These are phyloP conservation scores for Amaranthus cruentus DNA, from an alignment of 148 eudicot species.

Conservation along the genomic window DNA sequence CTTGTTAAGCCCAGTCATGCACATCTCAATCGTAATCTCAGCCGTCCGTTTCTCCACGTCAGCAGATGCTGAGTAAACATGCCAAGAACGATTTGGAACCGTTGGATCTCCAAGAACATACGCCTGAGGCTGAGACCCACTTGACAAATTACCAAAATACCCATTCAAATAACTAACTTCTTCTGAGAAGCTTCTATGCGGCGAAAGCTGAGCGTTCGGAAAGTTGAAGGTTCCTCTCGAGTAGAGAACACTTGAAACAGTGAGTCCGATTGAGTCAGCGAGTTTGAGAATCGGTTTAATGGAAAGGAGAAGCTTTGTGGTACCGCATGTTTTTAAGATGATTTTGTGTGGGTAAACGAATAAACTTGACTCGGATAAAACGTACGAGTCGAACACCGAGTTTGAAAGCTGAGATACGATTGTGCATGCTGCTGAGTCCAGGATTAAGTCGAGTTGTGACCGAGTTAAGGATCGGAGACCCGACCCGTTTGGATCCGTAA, in stretches of 20 bases:
- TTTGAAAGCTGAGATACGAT: conserved; percentile 48
- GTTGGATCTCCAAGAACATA: conserved; percentile 44
- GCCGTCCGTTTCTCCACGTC: conserved; percentile 13
- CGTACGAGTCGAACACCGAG: conserved; percentile 56
- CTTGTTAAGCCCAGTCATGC: conserved; percentile 46
- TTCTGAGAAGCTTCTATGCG: conserved; percentile 58
- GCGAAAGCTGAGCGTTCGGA: conserved; percentile 46
- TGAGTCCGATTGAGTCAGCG: conserved; percentile 39
- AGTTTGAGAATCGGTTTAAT: conserved; percentile 47
- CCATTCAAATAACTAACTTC: conserved; percentile 44
- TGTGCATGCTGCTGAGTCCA: conserved; percentile 49
- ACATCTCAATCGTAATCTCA: conserved; percentile 34
- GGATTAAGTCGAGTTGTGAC: conserved; percentile 39
- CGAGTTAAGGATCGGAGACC: conserved; percentile 44
- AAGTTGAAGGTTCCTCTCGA: conserved; percentile 59
- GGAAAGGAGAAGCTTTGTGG: conserved; percentile 49
- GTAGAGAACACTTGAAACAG: conserved; percentile 44
- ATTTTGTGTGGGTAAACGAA: conserved; percentile 48
- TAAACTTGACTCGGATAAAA: conserved; percentile 61
- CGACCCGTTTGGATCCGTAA: conserved; percentile 31
- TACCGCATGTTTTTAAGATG: conserved; percentile 63
- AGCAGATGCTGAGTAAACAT: conserved; percentile 32
- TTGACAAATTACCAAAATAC: conserved; percentile 36
- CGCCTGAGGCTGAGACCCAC: conserved; percentile 26
- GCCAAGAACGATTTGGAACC: conserved; percentile 33